These are phyloP conservation scores for Alternaria sp. DNA, from an alignment of 2,329 filamentous ascomycete species.

Conservation along the genomic window DNA sequence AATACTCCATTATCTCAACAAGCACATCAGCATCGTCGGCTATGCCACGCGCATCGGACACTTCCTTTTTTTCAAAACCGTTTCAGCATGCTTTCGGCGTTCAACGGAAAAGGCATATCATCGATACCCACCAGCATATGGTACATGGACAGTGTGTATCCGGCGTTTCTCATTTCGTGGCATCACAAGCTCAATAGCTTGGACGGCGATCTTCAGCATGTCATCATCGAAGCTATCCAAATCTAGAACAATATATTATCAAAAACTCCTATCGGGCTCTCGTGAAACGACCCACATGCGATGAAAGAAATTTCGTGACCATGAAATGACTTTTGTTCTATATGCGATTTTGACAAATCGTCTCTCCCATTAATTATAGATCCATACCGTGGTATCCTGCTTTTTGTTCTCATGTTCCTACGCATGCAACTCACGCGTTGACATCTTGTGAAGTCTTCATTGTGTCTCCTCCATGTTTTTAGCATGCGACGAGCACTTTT, in stretches of 20 bases:
- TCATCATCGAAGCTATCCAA: not conserved
- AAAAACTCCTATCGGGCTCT: not conserved
- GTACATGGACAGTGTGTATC: slow-evolving; percentile 3
- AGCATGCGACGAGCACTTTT: slow-evolving; percentile 5
- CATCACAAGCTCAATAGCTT: not conserved
- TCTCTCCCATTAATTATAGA: not conserved
- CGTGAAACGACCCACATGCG: not conserved
- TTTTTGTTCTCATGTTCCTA: not conserved
- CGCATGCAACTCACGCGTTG: not conserved
- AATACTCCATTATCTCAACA: not conserved
- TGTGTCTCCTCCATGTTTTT: not conserved
- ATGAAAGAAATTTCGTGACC: too few species aligned
- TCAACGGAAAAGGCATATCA: slow-evolving; percentile 4
- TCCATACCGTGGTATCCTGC: not conserved
- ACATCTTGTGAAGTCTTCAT: not conserved
- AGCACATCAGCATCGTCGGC: not conserved
- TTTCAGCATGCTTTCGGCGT: slow-evolving; percentile 12
- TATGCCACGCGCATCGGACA: not conserved
- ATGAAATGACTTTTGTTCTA: not conserved
- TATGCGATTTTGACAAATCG: not conserved
- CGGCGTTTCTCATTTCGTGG: not conserved
- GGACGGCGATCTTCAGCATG: not conserved
- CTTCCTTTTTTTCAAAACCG: not conserved
- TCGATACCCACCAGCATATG: slow-evolving; percentile 19
- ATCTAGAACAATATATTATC: not conserved